Percentiles rank a stretch among this genome's conserved stretches.
Evolutionary conservation across 2,329 filamentous ascomycete species (phyloP).

Genomic region (Chaetothyriales sp.): DNA sequence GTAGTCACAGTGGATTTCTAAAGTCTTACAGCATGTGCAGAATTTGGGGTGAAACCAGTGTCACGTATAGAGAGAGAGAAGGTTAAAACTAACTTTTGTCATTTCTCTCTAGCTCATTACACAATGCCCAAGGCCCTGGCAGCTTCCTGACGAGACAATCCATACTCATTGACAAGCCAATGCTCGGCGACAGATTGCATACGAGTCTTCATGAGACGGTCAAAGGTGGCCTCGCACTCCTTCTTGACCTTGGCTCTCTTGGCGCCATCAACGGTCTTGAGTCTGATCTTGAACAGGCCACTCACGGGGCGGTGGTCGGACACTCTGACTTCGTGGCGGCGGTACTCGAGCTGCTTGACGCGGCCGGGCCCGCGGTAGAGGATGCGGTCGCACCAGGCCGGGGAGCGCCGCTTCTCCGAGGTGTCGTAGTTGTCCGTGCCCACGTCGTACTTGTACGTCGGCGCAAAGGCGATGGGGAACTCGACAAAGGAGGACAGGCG

Average conservation of each 20-base stretch:
- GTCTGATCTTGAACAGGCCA: constrained; percentile 63
- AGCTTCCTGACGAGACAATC: neutral
- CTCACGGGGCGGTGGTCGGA: constrained; percentile 91
- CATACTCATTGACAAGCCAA: neutral
- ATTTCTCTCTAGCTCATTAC: neutral
- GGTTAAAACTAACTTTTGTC: neutral
- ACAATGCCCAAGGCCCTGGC: neutral
- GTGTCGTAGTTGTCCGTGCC: constrained; percentile 88
- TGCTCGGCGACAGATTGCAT: neutral
- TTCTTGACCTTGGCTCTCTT: constrained; percentile 56
- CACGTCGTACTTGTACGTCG: constrained; percentile 97
- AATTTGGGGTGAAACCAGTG: too few relatives aligned
- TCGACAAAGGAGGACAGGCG: constrained; percentile 82
- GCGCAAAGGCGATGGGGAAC: constrained; percentile 76
- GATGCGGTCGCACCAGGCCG: constrained; percentile 91
- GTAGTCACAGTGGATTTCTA: too few relatives aligned
- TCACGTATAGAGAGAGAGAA: too few relatives aligned
- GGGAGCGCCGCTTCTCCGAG: constrained; percentile 84
- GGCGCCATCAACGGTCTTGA: constrained; percentile 66
- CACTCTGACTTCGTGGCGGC: constrained; percentile 73
- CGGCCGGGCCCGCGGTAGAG: constrained; percentile 71
- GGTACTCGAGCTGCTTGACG: constrained; percentile 78
- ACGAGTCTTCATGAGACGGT: constrained; percentile 37
- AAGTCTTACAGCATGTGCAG: too few relatives aligned
- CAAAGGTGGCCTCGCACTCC: constrained; percentile 60